Conservation (phyloP, 768 basidiomycete species). For the Auriscalpium vulgare region DNA sequence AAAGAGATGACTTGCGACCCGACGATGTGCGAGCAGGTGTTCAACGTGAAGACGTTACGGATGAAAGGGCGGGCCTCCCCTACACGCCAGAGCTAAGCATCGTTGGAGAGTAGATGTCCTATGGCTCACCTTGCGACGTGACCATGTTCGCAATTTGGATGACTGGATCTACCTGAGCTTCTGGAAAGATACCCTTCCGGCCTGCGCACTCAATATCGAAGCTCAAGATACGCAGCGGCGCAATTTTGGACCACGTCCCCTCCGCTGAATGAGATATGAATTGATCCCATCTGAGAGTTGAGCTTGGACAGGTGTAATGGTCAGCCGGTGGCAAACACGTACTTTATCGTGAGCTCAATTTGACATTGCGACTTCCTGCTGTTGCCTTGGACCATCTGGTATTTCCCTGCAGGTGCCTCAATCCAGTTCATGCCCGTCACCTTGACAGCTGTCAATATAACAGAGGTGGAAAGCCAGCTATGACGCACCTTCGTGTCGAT, state of each 20-base stretch:
- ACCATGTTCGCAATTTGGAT: conserved; percentile 99
- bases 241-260: conserved; percentile 85
- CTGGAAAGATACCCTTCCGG: conserved; percentile 94
- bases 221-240: conserved; percentile 88
- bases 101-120: not conserved
- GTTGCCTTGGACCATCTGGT: conserved; percentile 48
- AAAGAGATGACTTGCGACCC: conserved; percentile 94
- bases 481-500: conserved; percentile 79
- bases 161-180: conserved; percentile 83
- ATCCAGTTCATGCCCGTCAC: conserved; percentile 99
- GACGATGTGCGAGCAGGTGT: conserved; percentile 90
- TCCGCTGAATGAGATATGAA: conserved; percentile 91
- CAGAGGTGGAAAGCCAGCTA: not conserved
- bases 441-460: conserved; percentile 27
- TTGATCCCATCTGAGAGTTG: conserved; percentile 54
- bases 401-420: conserved; percentile 80
- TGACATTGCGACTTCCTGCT: conserved; percentile 78
- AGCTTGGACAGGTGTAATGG: not conserved
- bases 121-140: conserved; percentile 73
- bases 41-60: conserved; percentile 92
- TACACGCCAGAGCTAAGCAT: conserved; percentile 22
- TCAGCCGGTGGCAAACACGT: conserved; percentile 14
- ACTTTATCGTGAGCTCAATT: conserved; percentile 78
- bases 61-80: conserved; percentile 92
- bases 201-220: conserved; percentile 99